These are phyloP conservation scores for Fonsecaea erecta DNA, from an alignment of 2,329 filamentous ascomycete genomes.

Conservation along the genomic window DNA sequence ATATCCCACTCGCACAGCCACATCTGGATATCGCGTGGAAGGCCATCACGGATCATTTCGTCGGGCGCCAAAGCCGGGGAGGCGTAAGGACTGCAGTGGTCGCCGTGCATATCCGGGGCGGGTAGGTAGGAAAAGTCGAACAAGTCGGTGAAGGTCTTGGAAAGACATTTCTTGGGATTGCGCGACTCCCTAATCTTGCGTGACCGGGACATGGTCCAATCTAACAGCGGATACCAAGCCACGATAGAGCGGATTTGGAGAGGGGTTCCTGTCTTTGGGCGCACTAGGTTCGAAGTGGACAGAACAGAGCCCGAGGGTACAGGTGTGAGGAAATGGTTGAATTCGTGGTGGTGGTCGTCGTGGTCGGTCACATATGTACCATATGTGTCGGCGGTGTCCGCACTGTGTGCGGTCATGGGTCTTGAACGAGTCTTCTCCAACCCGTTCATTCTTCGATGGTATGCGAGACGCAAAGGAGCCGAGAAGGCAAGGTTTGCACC, in stretches of 20 bases:
- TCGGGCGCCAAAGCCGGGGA: slow-evolving; percentile 62
- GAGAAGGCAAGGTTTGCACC: slow-evolving; percentile 67
- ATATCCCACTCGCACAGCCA: slow-evolving; percentile 71
- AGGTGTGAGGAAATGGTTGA: slow-evolving; percentile 23
- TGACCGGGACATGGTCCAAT: slow-evolving; percentile 65
- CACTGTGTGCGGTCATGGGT: slow-evolving; percentile 38
- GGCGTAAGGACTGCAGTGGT: slow-evolving; percentile 63
- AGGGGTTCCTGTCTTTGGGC: slow-evolving; percentile 42
- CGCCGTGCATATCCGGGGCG: slow-evolving; percentile 48
- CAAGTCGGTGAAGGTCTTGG: slow-evolving; percentile 53
- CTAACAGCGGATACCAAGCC: slow-evolving; percentile 66
- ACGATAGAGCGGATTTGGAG: slow-evolving; percentile 61
- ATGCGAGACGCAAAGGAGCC: slow-evolving; percentile 62
- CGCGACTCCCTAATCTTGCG: slow-evolving; percentile 61
- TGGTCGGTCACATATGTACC: slow-evolving; percentile 23
- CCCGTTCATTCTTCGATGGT: slow-evolving; percentile 43
- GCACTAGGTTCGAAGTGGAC: slow-evolving; percentile 29
- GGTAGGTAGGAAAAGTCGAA: slow-evolving; percentile 56
- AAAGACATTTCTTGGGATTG: slow-evolving; percentile 57
- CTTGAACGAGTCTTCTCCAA: slow-evolving; percentile 38
- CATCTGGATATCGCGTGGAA: slow-evolving; percentile 65
- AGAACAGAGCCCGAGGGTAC: slow-evolving; percentile 12
- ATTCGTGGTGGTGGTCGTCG: slow-evolving; percentile 21
- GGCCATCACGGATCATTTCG: slow-evolving; percentile 55
- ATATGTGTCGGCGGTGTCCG: slow-evolving; percentile 21